Conservation (phyloP, 768 basidiomycete genomes). For the Rhizopogon salebrosus region DNA sequence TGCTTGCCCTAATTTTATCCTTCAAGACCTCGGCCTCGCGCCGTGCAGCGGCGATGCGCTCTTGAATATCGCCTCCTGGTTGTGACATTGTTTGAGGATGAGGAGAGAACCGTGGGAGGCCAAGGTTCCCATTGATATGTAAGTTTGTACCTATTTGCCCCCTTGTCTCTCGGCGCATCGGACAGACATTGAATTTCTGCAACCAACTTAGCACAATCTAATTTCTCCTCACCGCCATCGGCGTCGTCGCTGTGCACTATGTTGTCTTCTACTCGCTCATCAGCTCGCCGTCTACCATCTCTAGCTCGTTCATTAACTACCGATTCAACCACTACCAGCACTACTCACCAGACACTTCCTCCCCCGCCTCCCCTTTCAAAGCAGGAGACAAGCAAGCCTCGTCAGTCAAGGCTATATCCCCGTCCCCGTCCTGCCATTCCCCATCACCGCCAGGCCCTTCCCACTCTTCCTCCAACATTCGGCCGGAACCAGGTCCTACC, state of each 20-base stretch:
- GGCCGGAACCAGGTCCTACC: constrained; percentile 79
- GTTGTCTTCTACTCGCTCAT: constrained; percentile 15
- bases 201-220: too few relatives aligned
- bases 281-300: constrained; percentile 9
- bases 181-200: too few relatives aligned
- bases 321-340: constrained; percentile 17
- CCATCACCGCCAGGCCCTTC: constrained; percentile 31
- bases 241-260: constrained; percentile 13
- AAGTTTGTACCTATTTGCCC: not conserved
- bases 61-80: constrained; percentile 79
- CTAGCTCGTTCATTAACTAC: constrained; percentile 21
- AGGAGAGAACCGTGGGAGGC: constrained; percentile 2
- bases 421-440: constrained; percentile 32
- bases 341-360: constrained; percentile 20
- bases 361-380: constrained; percentile 26
- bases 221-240: not conserved
- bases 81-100: constrained; percentile 56
- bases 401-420: constrained; percentile 35
- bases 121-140: not conserved
- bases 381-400: constrained; percentile 22
- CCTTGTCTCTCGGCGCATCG: too few relatives aligned
- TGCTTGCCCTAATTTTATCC: constrained; percentile 96
- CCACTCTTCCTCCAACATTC: constrained; percentile 63
- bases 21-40: constrained; percentile 96
- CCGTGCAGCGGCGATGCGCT: constrained; percentile 92